phyloP scores from a whole-genome alignment of 352 stramenopile species.

The Detonula confervacea region DNA sequence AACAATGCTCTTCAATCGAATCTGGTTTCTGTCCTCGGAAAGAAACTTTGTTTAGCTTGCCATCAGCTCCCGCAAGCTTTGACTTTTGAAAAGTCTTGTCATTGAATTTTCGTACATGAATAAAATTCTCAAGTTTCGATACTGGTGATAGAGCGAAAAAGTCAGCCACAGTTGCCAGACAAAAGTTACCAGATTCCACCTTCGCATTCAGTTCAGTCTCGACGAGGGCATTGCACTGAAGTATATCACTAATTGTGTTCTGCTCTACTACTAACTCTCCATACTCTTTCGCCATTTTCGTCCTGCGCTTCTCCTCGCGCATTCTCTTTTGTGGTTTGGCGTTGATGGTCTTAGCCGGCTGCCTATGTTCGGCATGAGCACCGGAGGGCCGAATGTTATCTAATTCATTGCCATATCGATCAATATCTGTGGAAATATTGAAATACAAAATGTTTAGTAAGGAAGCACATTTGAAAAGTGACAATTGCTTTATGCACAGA shows the following conservation, averaged over 20 bases:
- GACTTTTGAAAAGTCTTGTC: slow-evolving; percentile 17
- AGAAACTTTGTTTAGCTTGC: slow-evolving; percentile 13
- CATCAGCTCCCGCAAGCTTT: not conserved
- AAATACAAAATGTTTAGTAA: not conserved
- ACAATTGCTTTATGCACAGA: too few species aligned
- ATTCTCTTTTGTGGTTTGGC: not conserved
- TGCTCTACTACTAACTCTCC: not conserved
- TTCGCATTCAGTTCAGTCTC: slow-evolving; percentile 9
- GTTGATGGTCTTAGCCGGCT: slow-evolving; percentile 18
- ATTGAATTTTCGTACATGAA: slow-evolving; percentile 13
- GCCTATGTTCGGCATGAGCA: not conserved
- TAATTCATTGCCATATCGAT: slow-evolving; percentile 6
- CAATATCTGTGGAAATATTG: not conserved
- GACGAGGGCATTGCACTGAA: not conserved
- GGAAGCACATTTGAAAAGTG: too few species aligned
- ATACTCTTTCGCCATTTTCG: not conserved
- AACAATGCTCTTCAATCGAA: slow-evolving; percentile 9
- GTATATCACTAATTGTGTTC: slow-evolving; percentile 9
- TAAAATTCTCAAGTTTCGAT: not conserved
- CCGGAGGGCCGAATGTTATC: slow-evolving; percentile 3
- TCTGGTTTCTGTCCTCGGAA: not conserved
- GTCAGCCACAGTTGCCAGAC: not conserved
- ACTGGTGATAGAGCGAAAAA: not conserved
- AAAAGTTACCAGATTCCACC: not conserved
- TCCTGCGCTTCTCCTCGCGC: not conserved